A percentile compares a stretch with the other conserved stretches of the same genome.
These are phyloP conservation scores for Phanerochaete sordida DNA, from an alignment of 768 basidiomycete species.

Conservation along the genomic window DNA sequence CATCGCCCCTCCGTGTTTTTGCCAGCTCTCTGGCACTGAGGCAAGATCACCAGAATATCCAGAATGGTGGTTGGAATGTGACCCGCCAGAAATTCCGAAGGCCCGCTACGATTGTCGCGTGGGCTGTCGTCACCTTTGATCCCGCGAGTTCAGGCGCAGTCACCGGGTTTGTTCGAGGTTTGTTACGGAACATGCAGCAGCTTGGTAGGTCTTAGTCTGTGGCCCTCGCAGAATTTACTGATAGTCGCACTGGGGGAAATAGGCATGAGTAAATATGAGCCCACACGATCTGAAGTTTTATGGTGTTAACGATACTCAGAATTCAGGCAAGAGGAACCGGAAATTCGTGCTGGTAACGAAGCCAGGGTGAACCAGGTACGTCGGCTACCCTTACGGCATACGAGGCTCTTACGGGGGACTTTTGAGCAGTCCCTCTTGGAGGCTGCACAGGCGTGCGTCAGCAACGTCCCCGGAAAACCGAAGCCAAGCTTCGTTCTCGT, in stretches of 20 bases:
- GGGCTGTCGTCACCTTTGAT: constrained; percentile 36
- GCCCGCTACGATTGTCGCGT: constrained; percentile 25
- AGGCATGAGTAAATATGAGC: constrained; percentile 19
- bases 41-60: not conserved
- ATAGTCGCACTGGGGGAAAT: constrained; percentile 4
- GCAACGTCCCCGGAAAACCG: not conserved
- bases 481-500: constrained; percentile 39
- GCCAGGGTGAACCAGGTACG: not conserved
- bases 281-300: not conserved
- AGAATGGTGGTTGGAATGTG: constrained; percentile 37
- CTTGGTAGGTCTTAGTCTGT: constrained; percentile 24
- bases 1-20: not conserved
- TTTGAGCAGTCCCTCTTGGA: not conserved
- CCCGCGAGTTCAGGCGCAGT: too few species aligned
- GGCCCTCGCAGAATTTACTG: too few species aligned
- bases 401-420: not conserved
- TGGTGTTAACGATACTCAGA: constrained; percentile 26
- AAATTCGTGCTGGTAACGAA: not conserved
- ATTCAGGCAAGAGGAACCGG: not conserved
- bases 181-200: constrained; percentile 24
- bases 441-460: not conserved
- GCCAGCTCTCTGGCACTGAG: not conserved
- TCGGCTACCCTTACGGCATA: not conserved
- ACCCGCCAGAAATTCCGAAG: constrained; percentile 25
- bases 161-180: too few species aligned